A percentile compares a stretch with the other conserved stretches of the same genome.
These are phyloP conservation scores for Cyberlindnera bimundalis DNA, from an alignment of 805 yeast species.

Conservation along the genomic window DNA sequence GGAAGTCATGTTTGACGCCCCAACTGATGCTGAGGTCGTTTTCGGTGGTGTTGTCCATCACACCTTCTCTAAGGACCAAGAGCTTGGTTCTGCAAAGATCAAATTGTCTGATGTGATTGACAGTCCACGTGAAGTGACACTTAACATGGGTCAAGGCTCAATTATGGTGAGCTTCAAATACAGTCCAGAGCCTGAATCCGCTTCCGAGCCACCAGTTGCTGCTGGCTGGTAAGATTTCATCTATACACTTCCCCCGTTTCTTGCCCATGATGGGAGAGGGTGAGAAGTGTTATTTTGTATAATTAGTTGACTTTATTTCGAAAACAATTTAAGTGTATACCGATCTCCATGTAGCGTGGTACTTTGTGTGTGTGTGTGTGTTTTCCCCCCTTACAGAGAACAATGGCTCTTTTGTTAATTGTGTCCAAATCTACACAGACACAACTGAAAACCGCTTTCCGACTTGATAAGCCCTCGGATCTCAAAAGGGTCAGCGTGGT, in stretches of 20 bases:
- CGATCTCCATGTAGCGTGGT: no score
- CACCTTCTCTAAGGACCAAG: conserved; percentile 66
- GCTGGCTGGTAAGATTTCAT: conserved; percentile 17
- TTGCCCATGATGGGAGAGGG: no score
- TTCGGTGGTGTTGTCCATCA: conserved; percentile 66
- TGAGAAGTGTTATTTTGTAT: conserved; percentile 10
- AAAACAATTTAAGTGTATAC: no score
- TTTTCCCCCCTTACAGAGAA: no score
- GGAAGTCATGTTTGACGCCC: conserved; percentile 61
- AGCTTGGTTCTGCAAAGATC: conserved; percentile 57
- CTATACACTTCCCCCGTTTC: no score
- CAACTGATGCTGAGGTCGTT: conserved; percentile 54
- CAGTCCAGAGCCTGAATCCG: conserved; percentile 24
- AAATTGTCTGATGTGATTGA: conserved; percentile 48
- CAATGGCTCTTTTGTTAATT: no score
- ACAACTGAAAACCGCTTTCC: no score
- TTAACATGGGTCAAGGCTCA: conserved; percentile 38
- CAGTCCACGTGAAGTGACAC: conserved; percentile 38
- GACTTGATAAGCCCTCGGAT: no score
- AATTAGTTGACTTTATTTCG: conserved; percentile 1
- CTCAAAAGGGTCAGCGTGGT: no score
- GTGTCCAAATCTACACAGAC: no score
- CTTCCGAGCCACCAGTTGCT: conserved; percentile 19
- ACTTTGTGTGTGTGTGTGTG: no score
- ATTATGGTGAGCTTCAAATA: conserved; percentile 42